Evolutionary conservation across 2,329 filamentous ascomycete genomes (phyloP), one percentile per base, ranked within the genome.

Genomic region (Grosmannia penicillata): DNA sequence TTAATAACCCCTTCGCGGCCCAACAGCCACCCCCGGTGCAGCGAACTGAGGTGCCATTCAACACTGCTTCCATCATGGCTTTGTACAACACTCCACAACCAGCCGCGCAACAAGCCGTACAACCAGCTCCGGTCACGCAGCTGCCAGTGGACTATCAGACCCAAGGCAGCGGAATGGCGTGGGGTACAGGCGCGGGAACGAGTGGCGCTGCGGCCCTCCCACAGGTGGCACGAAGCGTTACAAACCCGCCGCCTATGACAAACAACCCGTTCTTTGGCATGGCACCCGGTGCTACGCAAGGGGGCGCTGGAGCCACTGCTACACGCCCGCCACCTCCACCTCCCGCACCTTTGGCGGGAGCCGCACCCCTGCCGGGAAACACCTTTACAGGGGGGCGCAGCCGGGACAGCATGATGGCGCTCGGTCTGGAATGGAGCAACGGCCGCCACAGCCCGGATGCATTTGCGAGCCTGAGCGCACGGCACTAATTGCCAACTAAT

Each of bases 401-500:
- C 49, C 70, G 80, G 35, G 82, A 86, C 51, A 86, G 81, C 54
- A 72, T 83, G 54, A 72, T 75, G 47, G 70, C 80, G 29, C 65
- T 74, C 55, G 72, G 73, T 40, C 70, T 76, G 63, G 67, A 71
- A 33, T 76, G 72, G 72, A 66, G 65, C 49, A 78, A 77, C 48
- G 82, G 82, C 9, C 64, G 82, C 30, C 81, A 86, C 51, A 85
- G 80, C 49, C 82, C 82, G 4, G 82, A 87, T 56, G 82, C 82
- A 13, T 87, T 86, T 65, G 75, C 81, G 3, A 82, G 78, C 36
- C 61, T 87, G 45, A 84, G 79, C 50, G 74, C 79, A 37, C 62
- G 70, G 47, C 67, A 70, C 50, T 58, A 54, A 51, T 33, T 25
- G 27, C 14, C 15, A n/a, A 40, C 29, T 18, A 6, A 10, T 17